phyloP scores from a whole-genome alignment of 495 filamentous ascomycete species.

The Xylaria longipes region DNA sequence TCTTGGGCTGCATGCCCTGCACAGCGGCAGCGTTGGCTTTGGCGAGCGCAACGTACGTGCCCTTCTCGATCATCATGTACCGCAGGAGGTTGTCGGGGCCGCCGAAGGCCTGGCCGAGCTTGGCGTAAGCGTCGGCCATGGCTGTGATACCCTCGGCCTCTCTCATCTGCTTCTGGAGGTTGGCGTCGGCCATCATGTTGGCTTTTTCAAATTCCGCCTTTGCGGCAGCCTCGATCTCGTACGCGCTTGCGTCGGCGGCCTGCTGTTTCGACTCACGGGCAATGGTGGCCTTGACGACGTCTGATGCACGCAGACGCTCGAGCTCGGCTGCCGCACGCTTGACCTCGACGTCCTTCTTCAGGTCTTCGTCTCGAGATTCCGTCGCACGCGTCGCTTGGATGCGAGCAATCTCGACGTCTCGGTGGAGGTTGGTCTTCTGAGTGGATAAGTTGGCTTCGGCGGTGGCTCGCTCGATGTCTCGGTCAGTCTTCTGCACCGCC shows the following conservation, averaged over 20 bases:
- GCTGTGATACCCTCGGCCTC: constrained; percentile 76
- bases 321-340: constrained; percentile 80
- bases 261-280: constrained; percentile 73
- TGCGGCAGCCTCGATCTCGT: constrained; percentile 61
- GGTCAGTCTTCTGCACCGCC: constrained; percentile 80
- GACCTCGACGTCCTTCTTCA: constrained; percentile 74
- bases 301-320: constrained; percentile 74
- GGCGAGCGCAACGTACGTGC: constrained; percentile 68
- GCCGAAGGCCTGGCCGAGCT: constrained; percentile 72
- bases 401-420: constrained; percentile 73
- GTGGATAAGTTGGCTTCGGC: constrained; percentile 76
- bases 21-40: constrained; percentile 75
- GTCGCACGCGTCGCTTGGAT: constrained; percentile 73
- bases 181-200: constrained; percentile 68
- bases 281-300: constrained; percentile 80
- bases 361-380: constrained; percentile 75
- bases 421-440: constrained; percentile 71
- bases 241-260: constrained; percentile 70
- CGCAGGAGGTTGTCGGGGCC: constrained; percentile 76
- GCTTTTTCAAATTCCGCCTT: constrained; percentile 66
- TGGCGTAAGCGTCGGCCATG: constrained; percentile 77
- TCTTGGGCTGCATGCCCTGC: constrained; percentile 82
- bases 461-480: constrained; percentile 77
- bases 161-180: constrained; percentile 64
- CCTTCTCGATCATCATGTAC: constrained; percentile 79